These are phyloP conservation scores for Cladosporium colombiae DNA, from an alignment of 2,329 filamentous ascomycete species.

Conservation along the genomic window DNA sequence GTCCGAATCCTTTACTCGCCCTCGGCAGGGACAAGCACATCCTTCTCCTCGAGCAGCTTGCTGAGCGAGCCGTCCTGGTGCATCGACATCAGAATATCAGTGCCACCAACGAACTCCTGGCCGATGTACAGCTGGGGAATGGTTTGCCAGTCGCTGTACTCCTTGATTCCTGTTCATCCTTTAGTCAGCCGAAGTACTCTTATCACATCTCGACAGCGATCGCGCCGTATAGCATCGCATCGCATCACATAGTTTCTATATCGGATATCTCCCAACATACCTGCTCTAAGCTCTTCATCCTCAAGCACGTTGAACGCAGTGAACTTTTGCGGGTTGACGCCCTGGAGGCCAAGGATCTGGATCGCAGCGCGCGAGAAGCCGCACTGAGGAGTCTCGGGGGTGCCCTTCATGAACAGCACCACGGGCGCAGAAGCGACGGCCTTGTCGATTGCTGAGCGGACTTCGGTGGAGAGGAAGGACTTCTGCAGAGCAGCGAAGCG, in stretches of 20 bases:
- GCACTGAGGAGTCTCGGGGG: conserved; percentile 92
- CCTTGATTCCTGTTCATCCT: conserved; percentile 82
- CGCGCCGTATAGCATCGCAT: background rate
- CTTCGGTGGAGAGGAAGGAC: conserved; percentile 78
- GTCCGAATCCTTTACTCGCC: conserved; percentile 7
- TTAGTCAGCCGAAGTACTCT: conserved; percentile 1
- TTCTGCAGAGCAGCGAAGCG: conserved; percentile 52
- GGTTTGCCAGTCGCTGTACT: conserved; percentile 98
- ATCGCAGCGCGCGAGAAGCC: conserved; percentile 94
- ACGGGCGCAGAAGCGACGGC: conserved; percentile 86
- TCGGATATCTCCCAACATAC: conserved; percentile 48
- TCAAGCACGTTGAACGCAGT: conserved; percentile 98
- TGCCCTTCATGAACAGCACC: conserved; percentile 99
- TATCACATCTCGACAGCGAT: background rate
- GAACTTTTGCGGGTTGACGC: conserved; percentile 93
- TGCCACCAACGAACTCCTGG: conserved; percentile 96
- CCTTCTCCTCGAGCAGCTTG: conserved; percentile 88
- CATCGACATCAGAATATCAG: conserved; percentile 95
- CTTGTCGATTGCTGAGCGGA: conserved; percentile 81
- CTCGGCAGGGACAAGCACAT: conserved; percentile 71
- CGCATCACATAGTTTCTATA: background rate
- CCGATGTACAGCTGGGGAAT: conserved; percentile 96
- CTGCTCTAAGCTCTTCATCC: conserved; percentile 79
- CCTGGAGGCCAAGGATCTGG: conserved; percentile 91
- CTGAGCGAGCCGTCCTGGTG: conserved; percentile 93